These are phyloP conservation scores for Paecilomyces sp. DNA, from an alignment of 2,329 filamentous ascomycete species.

Conservation along the genomic window DNA sequence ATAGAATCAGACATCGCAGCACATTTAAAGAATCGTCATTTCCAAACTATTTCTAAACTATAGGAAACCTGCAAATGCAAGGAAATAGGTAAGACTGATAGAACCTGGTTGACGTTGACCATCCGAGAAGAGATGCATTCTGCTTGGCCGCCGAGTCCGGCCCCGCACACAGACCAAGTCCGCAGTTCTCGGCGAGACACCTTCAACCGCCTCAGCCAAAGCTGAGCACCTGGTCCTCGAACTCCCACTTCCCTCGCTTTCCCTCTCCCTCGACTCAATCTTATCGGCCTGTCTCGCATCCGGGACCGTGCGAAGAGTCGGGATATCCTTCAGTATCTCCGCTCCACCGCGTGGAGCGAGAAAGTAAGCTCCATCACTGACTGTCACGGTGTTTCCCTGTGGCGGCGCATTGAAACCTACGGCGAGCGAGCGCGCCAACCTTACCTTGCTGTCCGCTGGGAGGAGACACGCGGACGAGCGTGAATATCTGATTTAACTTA, in stretches of 20 bases:
- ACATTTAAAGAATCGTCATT: no score
- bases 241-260: neutral
- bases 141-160: neutral
- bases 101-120: no score
- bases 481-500: neutral
- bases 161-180: neutral
- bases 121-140: no score
- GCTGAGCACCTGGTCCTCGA: neutral
- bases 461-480: neutral
- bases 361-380: neutral
- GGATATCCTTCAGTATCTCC: neutral
- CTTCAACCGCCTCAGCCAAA: neutral
- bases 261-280: neutral
- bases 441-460: neutral
- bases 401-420: neutral
- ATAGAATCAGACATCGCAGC: no score
- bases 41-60: no score
- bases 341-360: neutral
- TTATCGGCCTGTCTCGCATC: neutral
- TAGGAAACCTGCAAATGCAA: no score
- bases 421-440: neutral
- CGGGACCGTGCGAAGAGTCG: neutral
- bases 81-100: no score
- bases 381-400: neutral
- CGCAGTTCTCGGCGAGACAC: neutral